These are phyloP conservation scores for Phragmites australis DNA, from an alignment of 176 grass and related monocot species.

Conservation along the genomic window DNA sequence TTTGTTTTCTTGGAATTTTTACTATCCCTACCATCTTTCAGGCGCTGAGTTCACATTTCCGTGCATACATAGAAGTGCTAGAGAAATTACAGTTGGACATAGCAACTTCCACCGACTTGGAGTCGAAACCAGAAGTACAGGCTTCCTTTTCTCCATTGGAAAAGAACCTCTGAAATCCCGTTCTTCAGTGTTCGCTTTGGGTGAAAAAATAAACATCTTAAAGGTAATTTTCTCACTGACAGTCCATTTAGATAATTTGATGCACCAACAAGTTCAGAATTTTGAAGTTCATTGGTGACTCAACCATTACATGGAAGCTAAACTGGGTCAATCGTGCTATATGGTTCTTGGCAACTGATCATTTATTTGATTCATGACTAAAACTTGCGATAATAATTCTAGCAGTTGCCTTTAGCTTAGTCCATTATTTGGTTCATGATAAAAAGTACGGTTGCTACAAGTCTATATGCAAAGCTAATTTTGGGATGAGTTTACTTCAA, in stretches of 20 bases:
- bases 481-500: background rate
- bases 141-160: conserved; percentile 87
- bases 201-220: conserved; percentile 92
- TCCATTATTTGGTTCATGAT: conserved; percentile 1
- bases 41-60: conserved; percentile 97
- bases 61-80: conserved; percentile 95
- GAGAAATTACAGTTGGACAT: conserved; percentile 97
- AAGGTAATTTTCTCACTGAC: conserved; percentile 56
- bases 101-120: conserved; percentile 94
- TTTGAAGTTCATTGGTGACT: background rate
- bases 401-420: background rate
- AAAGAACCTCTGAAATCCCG: conserved; percentile 89
- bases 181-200: conserved; percentile 96
- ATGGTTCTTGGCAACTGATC: background rate
- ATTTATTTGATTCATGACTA: background rate
- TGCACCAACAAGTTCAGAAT: background rate
- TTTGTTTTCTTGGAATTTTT: conserved; percentile 17
- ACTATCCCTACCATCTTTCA: conserved; percentile 35
- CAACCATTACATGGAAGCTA: background rate
- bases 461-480: too few relatives aligned
- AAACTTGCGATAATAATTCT: background rate
- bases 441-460: background rate
- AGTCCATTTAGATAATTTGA: conserved; percentile 2
- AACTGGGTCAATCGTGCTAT: background rate
- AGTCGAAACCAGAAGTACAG: conserved; percentile 86